Conservation (phyloP, 257 asterid genomes). For the Plectranthus barbatus region DNA sequence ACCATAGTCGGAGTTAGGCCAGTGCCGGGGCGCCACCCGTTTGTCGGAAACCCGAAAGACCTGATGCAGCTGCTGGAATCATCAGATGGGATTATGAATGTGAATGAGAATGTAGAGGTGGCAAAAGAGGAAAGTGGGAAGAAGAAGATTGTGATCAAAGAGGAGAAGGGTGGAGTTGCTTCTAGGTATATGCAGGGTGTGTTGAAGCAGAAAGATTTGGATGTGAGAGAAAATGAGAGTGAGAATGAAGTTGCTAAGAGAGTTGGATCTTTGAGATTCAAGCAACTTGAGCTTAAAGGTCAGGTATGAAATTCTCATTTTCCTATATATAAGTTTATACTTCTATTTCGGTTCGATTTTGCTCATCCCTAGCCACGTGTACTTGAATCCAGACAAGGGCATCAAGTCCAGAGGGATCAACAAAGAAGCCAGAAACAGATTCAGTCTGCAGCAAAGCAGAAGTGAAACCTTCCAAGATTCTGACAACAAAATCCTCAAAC, state of each 20-base stretch:
- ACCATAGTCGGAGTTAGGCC: constrained; percentile 63
- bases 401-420: constrained; percentile 38
- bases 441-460: neutral
- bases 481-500: constrained; percentile 24
- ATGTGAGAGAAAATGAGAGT: constrained; percentile 20
- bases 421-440: constrained; percentile 24
- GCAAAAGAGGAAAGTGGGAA: constrained; percentile 27
- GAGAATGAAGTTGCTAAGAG: constrained; percentile 33
- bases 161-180: constrained; percentile 63
- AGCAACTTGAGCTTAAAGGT: constrained; percentile 44
- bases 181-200: constrained; percentile 80
- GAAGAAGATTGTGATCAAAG: constrained; percentile 64
- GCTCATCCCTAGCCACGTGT: no score
- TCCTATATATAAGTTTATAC: no score
- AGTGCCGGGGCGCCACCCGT: constrained; percentile 71
- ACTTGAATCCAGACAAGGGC: constrained; percentile 40
- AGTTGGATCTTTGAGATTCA: constrained; percentile 24
- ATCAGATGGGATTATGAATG: constrained; percentile 22
- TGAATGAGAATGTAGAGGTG: neutral
- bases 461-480: constrained; percentile 19
- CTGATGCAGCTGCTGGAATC: constrained; percentile 69
- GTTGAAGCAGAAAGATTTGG: constrained; percentile 37
- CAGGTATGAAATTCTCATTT: constrained; percentile 29
- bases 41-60: constrained; percentile 73
- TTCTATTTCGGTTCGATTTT: no score